A percentile compares a stretch with the other conserved stretches of the same genome.
Evolutionary conservation across 805 yeast genomes (phyloP).

Genomic region (Deakozyma indianensis): DNA sequence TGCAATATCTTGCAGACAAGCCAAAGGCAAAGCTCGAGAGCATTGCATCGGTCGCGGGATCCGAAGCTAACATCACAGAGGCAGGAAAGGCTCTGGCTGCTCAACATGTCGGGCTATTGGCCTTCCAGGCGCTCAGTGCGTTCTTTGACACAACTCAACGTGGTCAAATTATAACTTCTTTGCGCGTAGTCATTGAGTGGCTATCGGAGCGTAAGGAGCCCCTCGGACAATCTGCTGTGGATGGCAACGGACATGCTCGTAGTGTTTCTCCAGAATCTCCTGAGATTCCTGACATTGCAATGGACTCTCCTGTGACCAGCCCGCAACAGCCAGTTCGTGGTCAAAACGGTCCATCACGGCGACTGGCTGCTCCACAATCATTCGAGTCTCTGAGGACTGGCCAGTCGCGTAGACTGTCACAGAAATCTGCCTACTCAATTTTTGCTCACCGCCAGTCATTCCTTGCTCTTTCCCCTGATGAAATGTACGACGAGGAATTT

Average conservation of each 20-base stretch:
- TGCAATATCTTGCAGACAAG: conserved; percentile 10
- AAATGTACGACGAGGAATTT: conserved; percentile 2
- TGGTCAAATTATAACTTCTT: neutral
- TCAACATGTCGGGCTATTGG: neutral
- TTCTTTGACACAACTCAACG: conserved; percentile 20
- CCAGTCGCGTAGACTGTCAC: neutral
- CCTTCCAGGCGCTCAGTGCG: conserved; percentile 42
- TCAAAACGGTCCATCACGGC: neutral
- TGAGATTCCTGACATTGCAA: neutral
- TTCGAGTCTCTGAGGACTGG: neutral
- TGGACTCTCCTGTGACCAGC: neutral
- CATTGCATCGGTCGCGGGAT: neutral
- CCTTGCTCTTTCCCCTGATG: neutral
- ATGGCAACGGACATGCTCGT: neutral
- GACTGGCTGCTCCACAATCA: neutral
- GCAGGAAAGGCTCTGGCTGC: neutral
- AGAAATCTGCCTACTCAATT: neutral
- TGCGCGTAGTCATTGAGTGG: neutral
- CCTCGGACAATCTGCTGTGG: neutral
- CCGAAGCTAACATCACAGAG: neutral
- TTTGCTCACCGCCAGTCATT: neutral
- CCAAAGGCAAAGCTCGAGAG: neutral
- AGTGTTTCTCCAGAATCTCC: neutral
- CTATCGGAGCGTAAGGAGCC: neutral
- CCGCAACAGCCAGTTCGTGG: neutral